Evolutionary conservation across 306 rosid genomes (phyloP).

Genomic region (Ochetophila trinervis): DNA sequence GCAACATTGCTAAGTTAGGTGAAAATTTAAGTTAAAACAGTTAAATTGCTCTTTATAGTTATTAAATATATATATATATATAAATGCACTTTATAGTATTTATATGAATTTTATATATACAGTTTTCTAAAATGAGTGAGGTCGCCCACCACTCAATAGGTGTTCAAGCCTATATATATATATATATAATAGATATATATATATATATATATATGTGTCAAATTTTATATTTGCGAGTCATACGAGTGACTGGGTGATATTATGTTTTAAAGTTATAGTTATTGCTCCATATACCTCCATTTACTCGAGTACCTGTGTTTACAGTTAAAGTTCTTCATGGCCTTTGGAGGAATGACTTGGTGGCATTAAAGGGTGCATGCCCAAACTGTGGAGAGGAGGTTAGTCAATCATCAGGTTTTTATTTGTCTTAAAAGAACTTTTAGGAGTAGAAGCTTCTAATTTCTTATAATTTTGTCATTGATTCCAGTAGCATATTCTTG

Average conservation of each 20-base stretch:
- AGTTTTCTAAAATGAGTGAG: too few species aligned
- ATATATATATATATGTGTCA: too few species aligned
- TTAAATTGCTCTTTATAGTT: too few species aligned
- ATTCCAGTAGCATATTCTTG: conserved; percentile 13
- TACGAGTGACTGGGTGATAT: neutral
- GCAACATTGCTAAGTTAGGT: too few species aligned
- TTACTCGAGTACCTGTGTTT: conserved; percentile 10
- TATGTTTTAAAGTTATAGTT: neutral
- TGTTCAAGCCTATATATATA: too few species aligned
- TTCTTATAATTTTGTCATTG: conserved; percentile 1
- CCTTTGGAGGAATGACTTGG: conserved; percentile 77
- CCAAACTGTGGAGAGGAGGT: conserved; percentile 98
- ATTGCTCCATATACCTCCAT: conserved; percentile 2
- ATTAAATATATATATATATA: too few species aligned
- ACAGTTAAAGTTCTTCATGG: conserved; percentile 81
- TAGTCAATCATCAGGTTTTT: conserved; percentile 18
- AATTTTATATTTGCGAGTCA: too few species aligned
- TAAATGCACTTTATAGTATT: too few species aligned
- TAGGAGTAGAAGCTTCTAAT: neutral
- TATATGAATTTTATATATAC: too few species aligned
- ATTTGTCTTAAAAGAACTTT: neutral
- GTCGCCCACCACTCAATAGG: too few species aligned
- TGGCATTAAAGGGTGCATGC: conserved; percentile 79
- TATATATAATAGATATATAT: too few species aligned
- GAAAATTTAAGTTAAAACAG: too few species aligned